These are phyloP conservation scores for Berberis vulgaris DNA, from an alignment of 164 flowering plant genomes.

Conservation along the genomic window DNA sequence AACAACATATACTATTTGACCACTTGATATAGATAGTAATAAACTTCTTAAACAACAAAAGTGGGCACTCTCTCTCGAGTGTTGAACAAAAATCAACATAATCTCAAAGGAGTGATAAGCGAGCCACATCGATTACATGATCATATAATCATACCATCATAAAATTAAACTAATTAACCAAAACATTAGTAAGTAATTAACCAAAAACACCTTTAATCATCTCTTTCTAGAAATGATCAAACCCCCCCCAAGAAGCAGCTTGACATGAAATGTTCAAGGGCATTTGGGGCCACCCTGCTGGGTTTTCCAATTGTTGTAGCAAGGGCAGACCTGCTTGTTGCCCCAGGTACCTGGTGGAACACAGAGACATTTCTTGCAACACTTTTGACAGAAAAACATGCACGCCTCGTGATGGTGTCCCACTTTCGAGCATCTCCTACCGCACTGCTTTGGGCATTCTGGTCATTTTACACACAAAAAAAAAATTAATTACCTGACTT, in stretches of 20 bases:
- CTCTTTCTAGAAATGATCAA: neutral
- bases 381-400: constrained; percentile 47
- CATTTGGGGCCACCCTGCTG: constrained; percentile 53
- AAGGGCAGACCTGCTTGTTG: constrained; percentile 49
- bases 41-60: too few species aligned
- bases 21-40: too few species aligned
- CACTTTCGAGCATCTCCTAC: constrained; percentile 34
- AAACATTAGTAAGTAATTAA: neutral
- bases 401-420: constrained; percentile 45
- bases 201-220: neutral
- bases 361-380: constrained; percentile 48
- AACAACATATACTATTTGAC: too few species aligned
- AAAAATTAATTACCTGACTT: too few species aligned
- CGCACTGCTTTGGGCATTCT: constrained; percentile 45
- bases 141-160: too few species aligned
- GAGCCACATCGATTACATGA: neutral
- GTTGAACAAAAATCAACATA: neutral
- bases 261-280: constrained; percentile 18
- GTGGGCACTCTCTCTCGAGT: too few species aligned
- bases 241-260: neutral
- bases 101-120: neutral
- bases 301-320: constrained; percentile 73
- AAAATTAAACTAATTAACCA: neutral
- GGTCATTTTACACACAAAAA: neutral
- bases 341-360: constrained; percentile 58